Base-by-base conservation (phyloP, 371 early-diverging fungal species). In the Rhizopus delemar region DNA sequence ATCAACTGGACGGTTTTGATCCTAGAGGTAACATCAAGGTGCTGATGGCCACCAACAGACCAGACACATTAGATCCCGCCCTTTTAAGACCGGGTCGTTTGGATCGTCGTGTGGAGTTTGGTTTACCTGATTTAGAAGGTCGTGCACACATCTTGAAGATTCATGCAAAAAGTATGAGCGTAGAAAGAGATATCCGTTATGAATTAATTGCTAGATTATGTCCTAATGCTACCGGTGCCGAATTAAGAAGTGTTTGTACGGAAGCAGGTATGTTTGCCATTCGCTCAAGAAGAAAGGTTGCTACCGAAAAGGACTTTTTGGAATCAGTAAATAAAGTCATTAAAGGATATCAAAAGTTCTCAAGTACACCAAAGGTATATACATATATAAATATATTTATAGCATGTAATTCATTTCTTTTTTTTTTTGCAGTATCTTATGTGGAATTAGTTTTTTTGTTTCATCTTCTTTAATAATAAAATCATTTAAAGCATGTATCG, bases 231-330 rank as follows among this genome's bases (percentile, higher is more conserved):
- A 93, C 93, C 63, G 99, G 99, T 63, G 99, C 99, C 33, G 99
- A 99, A 77, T 94, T 98, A 57, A 96, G 98, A 66, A 93, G 95
- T 80, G 99, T 99, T 50, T 99, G 99, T 82, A 99, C 99, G 31
- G 99, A 99, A 81, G 99, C 99, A 32, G 99, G 99, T 56, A 99
- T 99, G 99, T 99, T 96, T 87, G 99, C 99, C 8, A 99, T 99
- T 63, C 89, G 99, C 41, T 94, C 97, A 56, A 85, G 99, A 76
- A 87, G 99, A 84, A 99, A 99, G 92, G 90, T 96, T 39, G 99
- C 99, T 6, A 99, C 98, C 34, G 99, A 99, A 76, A 95, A 98
- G 80, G 99, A 99, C 85, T 99, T 99, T 81, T 82, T 99, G 77
- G 96, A 97, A 68, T 88, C 98, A n/a, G 99, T 99, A 36, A 95